These are phyloP conservation scores for Limonium bicolor DNA, from an alignment of 148 eudicot genomes.

Conservation along the genomic window DNA sequence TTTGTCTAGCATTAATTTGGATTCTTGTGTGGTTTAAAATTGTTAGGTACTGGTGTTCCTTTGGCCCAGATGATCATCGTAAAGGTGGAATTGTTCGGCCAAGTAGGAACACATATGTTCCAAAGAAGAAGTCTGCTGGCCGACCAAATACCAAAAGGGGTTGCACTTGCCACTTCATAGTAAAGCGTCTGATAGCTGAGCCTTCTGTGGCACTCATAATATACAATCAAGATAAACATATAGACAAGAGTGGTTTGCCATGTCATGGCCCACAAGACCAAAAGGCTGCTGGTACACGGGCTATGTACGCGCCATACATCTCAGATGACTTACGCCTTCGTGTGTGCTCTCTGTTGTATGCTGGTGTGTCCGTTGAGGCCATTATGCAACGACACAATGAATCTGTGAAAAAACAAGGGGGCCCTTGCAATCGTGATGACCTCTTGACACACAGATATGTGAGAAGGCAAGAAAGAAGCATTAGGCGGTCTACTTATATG, in stretches of 20 bases:
- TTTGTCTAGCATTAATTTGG: background rate
- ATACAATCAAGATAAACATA: conserved; percentile 79
- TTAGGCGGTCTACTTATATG: conserved; percentile 60
- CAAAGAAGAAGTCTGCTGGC: conserved; percentile 71
- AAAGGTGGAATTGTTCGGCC: conserved; percentile 85
- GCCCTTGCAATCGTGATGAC: conserved; percentile 82
- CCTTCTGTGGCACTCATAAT: conserved; percentile 77
- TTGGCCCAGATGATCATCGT: conserved; percentile 92
- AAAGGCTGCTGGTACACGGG: conserved; percentile 80
- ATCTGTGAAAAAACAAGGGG: conserved; percentile 84
- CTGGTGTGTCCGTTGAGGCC: conserved; percentile 87
- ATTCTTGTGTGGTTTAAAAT: background rate
- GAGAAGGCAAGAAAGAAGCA: conserved; percentile 79
- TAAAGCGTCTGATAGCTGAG: conserved; percentile 76
- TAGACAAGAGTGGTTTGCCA: conserved; percentile 69
- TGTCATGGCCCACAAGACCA: conserved; percentile 94
- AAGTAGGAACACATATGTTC: conserved; percentile 54
- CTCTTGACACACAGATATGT: conserved; percentile 86
- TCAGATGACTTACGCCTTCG: conserved; percentile 92
- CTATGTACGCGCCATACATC: conserved; percentile 92
- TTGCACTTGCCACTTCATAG: conserved; percentile 89
- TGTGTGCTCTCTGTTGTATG: conserved; percentile 60
- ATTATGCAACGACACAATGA: conserved; percentile 95
- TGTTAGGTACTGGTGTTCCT: conserved; percentile 92
- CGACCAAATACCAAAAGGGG: conserved; percentile 96